These are phyloP conservation scores for Mortierella sp. DNA, from an alignment of 371 early-diverging fungal genomes.

Conservation along the genomic window DNA sequence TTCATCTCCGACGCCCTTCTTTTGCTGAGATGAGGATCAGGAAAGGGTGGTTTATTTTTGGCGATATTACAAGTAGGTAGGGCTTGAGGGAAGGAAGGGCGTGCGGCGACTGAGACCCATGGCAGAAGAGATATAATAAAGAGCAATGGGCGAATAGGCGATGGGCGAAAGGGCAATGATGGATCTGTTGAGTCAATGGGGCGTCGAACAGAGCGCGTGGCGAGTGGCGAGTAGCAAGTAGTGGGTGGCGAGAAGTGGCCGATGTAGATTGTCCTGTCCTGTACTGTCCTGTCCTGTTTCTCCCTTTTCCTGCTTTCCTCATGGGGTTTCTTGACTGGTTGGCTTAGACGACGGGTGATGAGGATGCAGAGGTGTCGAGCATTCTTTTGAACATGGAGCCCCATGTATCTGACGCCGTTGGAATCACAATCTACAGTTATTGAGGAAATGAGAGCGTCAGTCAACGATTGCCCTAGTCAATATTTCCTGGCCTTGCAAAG, in stretches of 20 bases:
- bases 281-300: too few relatives aligned
- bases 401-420: constrained; percentile 63
- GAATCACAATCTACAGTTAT: constrained; percentile 56
- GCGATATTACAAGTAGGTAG: background rate
- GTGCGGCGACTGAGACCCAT: too few relatives aligned
- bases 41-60: background rate
- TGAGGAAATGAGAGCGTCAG: background rate
- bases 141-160: background rate
- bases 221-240: background rate
- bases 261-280: too few relatives aligned
- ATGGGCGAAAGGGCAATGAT: background rate
- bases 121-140: background rate
- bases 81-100: background rate
- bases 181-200: background rate
- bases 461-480: too few relatives aligned
- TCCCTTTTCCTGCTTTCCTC: background rate
- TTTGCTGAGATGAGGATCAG: too few relatives aligned
- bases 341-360: constrained; percentile 34
- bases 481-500: too few relatives aligned
- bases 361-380: constrained; percentile 44
- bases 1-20: background rate
- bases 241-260: background rate
- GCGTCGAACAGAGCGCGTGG: background rate
- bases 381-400: constrained; percentile 68
- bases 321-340: background rate